Conservation (phyloP, 192 early-diverging fungal species). For the Coemansia sp. region DNA sequence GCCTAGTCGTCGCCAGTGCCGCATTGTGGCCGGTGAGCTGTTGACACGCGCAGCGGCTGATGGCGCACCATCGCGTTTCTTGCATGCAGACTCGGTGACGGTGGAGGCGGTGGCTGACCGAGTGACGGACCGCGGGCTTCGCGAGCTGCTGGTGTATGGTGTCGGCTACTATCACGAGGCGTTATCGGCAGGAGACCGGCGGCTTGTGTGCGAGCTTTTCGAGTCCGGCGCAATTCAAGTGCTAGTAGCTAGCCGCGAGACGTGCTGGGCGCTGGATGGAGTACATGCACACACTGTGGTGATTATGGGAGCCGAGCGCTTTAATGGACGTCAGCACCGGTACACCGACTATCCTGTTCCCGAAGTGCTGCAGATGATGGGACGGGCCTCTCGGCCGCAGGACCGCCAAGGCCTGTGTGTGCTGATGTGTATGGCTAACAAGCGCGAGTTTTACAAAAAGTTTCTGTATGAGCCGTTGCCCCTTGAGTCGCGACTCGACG, state of each 20-base stretch:
- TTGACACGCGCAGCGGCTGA: constrained; percentile 78
- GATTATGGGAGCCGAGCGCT: constrained; percentile 97
- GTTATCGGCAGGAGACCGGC: constrained; percentile 69
- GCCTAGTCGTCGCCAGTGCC: constrained; percentile 82
- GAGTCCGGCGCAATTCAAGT: constrained; percentile 78
- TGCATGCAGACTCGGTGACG: constrained; percentile 62
- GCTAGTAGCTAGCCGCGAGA: constrained; percentile 84
- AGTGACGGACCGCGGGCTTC: constrained; percentile 73
- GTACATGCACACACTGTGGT: constrained; percentile 79
- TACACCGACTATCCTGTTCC: constrained; percentile 95
- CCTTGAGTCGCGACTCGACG: constrained; percentile 92
- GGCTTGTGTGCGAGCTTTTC: constrained; percentile 74
- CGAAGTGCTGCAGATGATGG: constrained; percentile 99
- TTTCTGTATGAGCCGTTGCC: constrained; percentile 96
- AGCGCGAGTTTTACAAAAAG: constrained; percentile 98
- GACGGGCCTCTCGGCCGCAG: constrained; percentile 73
- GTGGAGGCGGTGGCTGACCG: constrained; percentile 61
- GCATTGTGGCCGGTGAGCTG: constrained; percentile 83
- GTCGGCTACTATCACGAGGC: constrained; percentile 94
- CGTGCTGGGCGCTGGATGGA: constrained; percentile 83
- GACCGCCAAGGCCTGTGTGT: constrained; percentile 76
- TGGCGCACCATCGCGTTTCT: constrained; percentile 69
- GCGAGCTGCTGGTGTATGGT: constrained; percentile 70
- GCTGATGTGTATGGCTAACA: constrained; percentile 90
- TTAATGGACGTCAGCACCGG: constrained; percentile 89